phyloP scores from a whole-genome alignment of 2,329 filamentous ascomycete genomes.

The Passalora sequoiae region DNA sequence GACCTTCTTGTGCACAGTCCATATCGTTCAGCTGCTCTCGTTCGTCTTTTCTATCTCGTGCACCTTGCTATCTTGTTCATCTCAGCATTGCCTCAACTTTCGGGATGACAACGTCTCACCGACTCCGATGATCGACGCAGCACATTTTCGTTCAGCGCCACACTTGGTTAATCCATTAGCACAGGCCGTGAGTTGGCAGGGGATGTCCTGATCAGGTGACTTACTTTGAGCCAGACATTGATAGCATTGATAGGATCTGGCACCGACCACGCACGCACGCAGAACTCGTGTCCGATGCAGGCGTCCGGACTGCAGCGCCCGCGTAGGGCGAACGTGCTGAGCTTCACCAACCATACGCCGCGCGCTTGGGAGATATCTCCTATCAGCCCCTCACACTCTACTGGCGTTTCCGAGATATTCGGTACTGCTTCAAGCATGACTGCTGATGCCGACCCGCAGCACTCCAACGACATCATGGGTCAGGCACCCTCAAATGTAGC shows the following conservation, averaged over 20 bases:
- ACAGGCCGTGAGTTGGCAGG: conserved; percentile 14
- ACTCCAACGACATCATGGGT: conserved; percentile 28
- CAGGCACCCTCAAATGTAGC: conserved; percentile 22
- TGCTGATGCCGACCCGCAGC: conserved; percentile 19
- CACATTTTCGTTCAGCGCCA: conserved; percentile 19
- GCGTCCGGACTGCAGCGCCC: conserved; percentile 27
- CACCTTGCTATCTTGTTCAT: conserved; percentile 8
- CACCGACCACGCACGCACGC: conserved; percentile 6
- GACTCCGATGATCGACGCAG: conserved; percentile 18
- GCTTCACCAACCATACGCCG: conserved; percentile 35
- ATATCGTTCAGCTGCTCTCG: background rate
- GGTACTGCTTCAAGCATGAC: conserved; percentile 22
- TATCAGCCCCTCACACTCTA: conserved; percentile 25
- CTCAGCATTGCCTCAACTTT: conserved; percentile 4
- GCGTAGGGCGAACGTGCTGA: conserved; percentile 22
- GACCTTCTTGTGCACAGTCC: conserved; percentile 9
- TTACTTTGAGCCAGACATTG: conserved; percentile 19
- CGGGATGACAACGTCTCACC: conserved; percentile 1
- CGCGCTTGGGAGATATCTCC: conserved; percentile 29
- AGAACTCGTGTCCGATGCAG: conserved; percentile 33
- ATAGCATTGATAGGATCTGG: background rate
- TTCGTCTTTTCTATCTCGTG: conserved; percentile 2
- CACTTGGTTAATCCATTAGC: conserved; percentile 1
- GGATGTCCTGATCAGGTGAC: conserved; percentile 14
- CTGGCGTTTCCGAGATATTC: conserved; percentile 24